These are phyloP conservation scores for Straminergon stramineum DNA, from an alignment of 225 moss, liverwort and hornwort genomes.

Conservation along the genomic window DNA sequence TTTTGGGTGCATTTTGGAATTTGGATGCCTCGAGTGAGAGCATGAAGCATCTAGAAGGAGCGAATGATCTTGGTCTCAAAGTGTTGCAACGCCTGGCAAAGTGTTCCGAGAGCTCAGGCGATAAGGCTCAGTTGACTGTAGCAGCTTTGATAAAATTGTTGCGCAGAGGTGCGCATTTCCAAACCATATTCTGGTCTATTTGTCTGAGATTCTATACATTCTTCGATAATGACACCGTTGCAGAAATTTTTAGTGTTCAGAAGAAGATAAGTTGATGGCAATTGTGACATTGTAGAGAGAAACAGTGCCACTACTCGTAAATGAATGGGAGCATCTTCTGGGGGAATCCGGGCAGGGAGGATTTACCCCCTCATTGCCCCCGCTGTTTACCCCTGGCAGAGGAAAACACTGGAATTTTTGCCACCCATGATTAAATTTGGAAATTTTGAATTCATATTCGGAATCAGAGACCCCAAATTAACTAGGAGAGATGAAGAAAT, in stretches of 20 bases:
- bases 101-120: background rate
- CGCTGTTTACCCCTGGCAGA: too few species aligned
- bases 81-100: background rate
- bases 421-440: background rate
- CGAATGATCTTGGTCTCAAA: background rate
- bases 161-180: background rate
- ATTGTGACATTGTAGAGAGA: background rate
- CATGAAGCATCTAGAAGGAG: background rate
- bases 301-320: background rate
- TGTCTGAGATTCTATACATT: background rate
- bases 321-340: background rate
- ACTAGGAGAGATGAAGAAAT: rapidly evolving
- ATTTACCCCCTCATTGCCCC: too few species aligned
- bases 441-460: background rate
- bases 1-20: background rate
- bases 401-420: too few species aligned
- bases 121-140: background rate
- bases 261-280: background rate
- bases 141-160: background rate
- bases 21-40: background rate
- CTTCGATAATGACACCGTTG: background rate
- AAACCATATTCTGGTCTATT: background rate
- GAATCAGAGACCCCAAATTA: background rate
- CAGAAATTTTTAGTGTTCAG: background rate
- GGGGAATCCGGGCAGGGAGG: too few species aligned